phyloP scores from a whole-genome alignment of 345 rosid species.

The Iberis pinnata region DNA sequence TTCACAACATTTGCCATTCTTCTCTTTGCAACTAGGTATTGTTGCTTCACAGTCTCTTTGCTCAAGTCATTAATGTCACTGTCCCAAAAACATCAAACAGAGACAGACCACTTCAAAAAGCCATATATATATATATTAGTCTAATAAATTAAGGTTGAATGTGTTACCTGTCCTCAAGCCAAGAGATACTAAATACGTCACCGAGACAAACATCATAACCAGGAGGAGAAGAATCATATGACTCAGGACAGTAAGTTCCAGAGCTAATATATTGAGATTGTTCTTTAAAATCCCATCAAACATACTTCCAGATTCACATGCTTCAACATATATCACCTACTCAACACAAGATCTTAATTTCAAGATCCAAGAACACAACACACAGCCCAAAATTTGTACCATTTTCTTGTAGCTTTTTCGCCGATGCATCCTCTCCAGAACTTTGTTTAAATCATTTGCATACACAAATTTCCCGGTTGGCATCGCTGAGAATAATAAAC shows the following conservation, averaged over 20 bases:
- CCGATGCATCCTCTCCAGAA: slow-evolving; percentile 41
- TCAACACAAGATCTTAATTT: slow-evolving; percentile 9
- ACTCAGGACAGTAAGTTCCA: slow-evolving; percentile 38
- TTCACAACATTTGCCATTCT: slow-evolving; percentile 32
- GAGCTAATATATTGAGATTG: slow-evolving; percentile 39
- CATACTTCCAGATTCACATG: slow-evolving; percentile 65
- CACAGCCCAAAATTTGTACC: slow-evolving; percentile 22
- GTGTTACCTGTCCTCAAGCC: slow-evolving; percentile 89
- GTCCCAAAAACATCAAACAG: slow-evolving; percentile 10
- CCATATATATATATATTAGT: too few species aligned
- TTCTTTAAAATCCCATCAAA: slow-evolving; percentile 48
- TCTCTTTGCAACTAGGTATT: slow-evolving; percentile 41
- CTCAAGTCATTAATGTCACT: slow-evolving; percentile 49
- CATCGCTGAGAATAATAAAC: slow-evolving; percentile 35
- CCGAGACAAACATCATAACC: slow-evolving; percentile 50
- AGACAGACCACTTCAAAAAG: too few species aligned
- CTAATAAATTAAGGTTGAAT: too few species aligned
- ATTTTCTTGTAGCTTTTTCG: slow-evolving; percentile 39
- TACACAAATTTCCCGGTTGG: slow-evolving; percentile 18
- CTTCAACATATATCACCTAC: slow-evolving; percentile 60
- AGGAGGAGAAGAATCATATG: slow-evolving; percentile 20
- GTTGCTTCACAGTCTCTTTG: slow-evolving; percentile 48
- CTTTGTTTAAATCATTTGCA: slow-evolving; percentile 40
- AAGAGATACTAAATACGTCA: slow-evolving; percentile 59
- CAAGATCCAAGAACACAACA: not conserved